These are phyloP conservation scores for Colletotrichum navitas DNA, from an alignment of 2,329 filamentous ascomycete species.

Conservation along the genomic window DNA sequence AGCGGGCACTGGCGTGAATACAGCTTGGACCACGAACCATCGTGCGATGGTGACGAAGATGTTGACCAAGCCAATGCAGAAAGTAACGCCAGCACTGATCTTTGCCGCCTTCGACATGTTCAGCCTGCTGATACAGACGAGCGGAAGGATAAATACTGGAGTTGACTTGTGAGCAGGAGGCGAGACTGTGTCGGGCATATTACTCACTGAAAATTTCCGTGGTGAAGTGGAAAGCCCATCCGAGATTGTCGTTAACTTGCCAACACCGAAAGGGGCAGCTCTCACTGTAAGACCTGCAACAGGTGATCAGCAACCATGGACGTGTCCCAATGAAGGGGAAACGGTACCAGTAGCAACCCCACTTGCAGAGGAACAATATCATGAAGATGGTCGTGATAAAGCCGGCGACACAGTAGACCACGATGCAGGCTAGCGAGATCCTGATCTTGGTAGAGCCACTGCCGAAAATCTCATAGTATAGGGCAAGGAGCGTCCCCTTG, in stretches of 20 bases:
- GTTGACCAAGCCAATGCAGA: not conserved
- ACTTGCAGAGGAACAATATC: not conserved
- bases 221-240: slow-evolving; percentile 1
- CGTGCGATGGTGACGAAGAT: not conserved
- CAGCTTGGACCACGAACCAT: not conserved
- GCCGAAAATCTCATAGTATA: not conserved
- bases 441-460: not conserved
- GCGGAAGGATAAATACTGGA: not conserved
- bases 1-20: not conserved
- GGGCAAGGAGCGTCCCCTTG: not conserved
- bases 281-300: not conserved
- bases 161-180: not conserved
- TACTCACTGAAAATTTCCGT: not conserved
- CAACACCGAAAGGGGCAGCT: not conserved
- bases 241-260: not conserved
- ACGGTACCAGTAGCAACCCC: slow-evolving; percentile 2
- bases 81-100: not conserved
- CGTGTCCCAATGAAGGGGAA: not conserved
- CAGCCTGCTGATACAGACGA: not conserved
- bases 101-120: slow-evolving; percentile 1
- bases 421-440: not conserved
- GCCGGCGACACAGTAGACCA: not conserved
- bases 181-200: no score
- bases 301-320: not conserved
- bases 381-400: slow-evolving; percentile 1